Evolutionary conservation across 805 yeast species (phyloP).

Genomic region (Lachancea sp.): DNA sequence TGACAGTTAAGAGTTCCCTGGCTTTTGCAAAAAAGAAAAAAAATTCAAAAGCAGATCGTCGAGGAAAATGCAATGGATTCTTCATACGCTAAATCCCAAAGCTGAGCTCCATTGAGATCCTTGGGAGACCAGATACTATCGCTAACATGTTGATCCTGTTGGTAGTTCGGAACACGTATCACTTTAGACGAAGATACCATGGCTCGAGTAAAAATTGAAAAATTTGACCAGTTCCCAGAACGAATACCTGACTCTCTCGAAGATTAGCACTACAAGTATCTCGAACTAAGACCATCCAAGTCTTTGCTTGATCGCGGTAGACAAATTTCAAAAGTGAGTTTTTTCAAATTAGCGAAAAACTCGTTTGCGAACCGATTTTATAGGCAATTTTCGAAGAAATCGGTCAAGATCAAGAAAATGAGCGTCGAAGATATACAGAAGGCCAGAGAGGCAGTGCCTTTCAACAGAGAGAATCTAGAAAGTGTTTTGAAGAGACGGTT

Average conservation of each 20-base stretch:
- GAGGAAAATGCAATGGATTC: no score
- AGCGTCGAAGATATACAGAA: conserved; percentile 30
- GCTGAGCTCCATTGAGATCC: no score
- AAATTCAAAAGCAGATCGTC: no score
- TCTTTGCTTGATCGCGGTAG: neutral
- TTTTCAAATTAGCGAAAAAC: conserved; percentile 9
- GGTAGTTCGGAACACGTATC: neutral
- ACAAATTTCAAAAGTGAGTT: conserved; percentile 18
- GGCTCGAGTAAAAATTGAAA: neutral
- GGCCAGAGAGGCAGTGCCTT: conserved; percentile 35
- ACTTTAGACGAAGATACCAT: neutral
- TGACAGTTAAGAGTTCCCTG: no score
- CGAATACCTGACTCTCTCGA: neutral
- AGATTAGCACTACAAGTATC: neutral
- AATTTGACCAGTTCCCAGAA: neutral
- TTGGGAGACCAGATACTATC: neutral
- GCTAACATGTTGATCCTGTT: neutral
- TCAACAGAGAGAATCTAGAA: conserved; percentile 84
- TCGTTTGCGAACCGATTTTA: conserved; percentile 22
- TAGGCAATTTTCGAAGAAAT: conserved; percentile 24
- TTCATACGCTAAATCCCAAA: no score
- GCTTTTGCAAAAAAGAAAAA: no score
- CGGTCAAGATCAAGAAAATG: conserved; percentile 26
- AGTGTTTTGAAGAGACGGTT: conserved; percentile 90
- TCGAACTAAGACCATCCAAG: neutral